These are phyloP conservation scores for Fusarium aywerte DNA, from an alignment of 2,329 filamentous ascomycete species.

Conservation along the genomic window DNA sequence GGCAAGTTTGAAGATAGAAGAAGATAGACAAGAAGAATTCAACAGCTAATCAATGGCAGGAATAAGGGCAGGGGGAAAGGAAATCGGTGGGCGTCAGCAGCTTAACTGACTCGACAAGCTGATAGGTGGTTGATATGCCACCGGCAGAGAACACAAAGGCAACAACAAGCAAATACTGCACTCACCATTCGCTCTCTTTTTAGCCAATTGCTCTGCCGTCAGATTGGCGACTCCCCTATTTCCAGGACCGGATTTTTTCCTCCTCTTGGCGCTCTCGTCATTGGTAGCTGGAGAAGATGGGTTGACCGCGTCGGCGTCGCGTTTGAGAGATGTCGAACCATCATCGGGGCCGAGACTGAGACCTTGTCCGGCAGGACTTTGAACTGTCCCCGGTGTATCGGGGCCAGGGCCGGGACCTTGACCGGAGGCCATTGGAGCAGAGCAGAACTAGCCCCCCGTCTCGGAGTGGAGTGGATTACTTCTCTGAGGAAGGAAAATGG, in stretches of 20 bases:
- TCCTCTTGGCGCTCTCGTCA: slow-evolving; percentile 55
- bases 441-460: slow-evolving; percentile 14
- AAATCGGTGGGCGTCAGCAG: slow-evolving; percentile 5
- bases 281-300: slow-evolving; percentile 33
- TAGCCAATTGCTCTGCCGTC: slow-evolving; percentile 78
- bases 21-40: slow-evolving; percentile 1
- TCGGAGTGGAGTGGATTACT: slow-evolving; percentile 19
- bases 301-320: slow-evolving; percentile 38
- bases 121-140: slow-evolving; percentile 4
- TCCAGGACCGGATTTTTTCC: slow-evolving; percentile 58
- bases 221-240: slow-evolving; percentile 69
- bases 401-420: slow-evolving; percentile 11
- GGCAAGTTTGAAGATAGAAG: slow-evolving; percentile 3
- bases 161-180: slow-evolving; percentile 16
- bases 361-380: slow-evolving; percentile 29
- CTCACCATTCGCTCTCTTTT: slow-evolving; percentile 70
- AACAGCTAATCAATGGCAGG: background rate
- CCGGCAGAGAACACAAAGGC: background rate
- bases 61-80: background rate
- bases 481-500: slow-evolving; percentile 24
- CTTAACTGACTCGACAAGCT: background rate
- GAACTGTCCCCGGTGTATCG: slow-evolving; percentile 33
- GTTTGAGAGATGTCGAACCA: slow-evolving; percentile 33
- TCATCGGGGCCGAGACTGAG: slow-evolving; percentile 19
- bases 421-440: slow-evolving; percentile 40